A percentile compares a stretch with the other conserved stretches of the same genome.
Evolutionary conservation across 495 filamentous ascomycete species (phyloP).

Genomic region (Daldinia childiae): DNA sequence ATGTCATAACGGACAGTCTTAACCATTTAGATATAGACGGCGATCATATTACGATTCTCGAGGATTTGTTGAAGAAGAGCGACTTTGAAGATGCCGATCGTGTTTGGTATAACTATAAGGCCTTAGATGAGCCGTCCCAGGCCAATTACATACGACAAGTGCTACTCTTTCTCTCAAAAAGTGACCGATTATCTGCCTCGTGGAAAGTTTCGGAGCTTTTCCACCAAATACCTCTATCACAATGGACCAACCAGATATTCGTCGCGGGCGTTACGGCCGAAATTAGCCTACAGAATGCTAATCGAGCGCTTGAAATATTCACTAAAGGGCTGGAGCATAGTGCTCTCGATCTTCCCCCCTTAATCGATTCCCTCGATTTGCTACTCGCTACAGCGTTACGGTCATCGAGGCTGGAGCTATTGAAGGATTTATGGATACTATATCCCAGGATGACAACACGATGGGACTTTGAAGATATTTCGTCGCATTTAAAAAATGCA

Average conservation of each 20-base stretch:
- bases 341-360: conserved; percentile 10
- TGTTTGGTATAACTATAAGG: conserved; percentile 39
- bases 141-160: conserved; percentile 18
- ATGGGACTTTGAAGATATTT: conserved; percentile 35
- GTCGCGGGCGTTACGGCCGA: conserved; percentile 41
- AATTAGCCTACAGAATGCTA: conserved; percentile 37
- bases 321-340: conserved; percentile 30
- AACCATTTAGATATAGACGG: neutral
- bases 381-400: conserved; percentile 37
- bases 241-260: conserved; percentile 35
- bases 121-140: conserved; percentile 28
- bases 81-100: conserved; percentile 26
- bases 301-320: conserved; percentile 38
- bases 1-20: neutral
- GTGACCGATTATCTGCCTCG: conserved; percentile 36
- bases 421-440: conserved; percentile 34
- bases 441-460: conserved; percentile 40
- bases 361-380: conserved; percentile 41
- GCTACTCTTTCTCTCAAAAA: conserved; percentile 34
- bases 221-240: conserved; percentile 26
- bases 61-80: conserved; percentile 15
- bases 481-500: conserved; percentile 23
- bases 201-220: conserved; percentile 48
- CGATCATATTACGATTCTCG: conserved; percentile 12
- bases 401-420: conserved; percentile 18